These are phyloP conservation scores for Antrodiella citrinella DNA, from an alignment of 768 basidiomycete species.

Conservation along the genomic window DNA sequence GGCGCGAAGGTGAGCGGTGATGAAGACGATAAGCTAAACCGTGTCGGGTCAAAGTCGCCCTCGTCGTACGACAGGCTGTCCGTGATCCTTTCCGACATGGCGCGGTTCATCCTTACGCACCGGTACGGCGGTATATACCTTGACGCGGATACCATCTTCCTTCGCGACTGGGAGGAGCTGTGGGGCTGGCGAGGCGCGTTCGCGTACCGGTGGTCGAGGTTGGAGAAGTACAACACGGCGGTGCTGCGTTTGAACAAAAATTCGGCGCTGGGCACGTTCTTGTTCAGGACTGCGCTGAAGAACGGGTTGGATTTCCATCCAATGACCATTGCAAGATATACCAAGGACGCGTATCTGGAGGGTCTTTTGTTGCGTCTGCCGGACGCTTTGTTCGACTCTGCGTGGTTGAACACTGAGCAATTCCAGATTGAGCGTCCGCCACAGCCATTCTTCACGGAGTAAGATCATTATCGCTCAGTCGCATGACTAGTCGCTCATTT, in stretches of 20 bases:
- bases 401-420: constrained; percentile 91
- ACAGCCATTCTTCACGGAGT: constrained; percentile 91
- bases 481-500: constrained; percentile 3
- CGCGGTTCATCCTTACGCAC: constrained; percentile 93
- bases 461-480: constrained; percentile 15
- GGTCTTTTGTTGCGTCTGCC: constrained; percentile 80
- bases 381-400: constrained; percentile 93
- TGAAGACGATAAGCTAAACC: constrained; percentile 58
- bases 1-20: constrained; percentile 7
- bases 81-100: constrained; percentile 94
- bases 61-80: constrained; percentile 85
- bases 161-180: constrained; percentile 97
- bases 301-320: constrained; percentile 96
- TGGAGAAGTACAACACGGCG: constrained; percentile 93
- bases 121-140: constrained; percentile 95
- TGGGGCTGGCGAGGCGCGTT: constrained; percentile 98
- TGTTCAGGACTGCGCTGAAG: constrained; percentile 91
- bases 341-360: constrained; percentile 82
- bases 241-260: constrained; percentile 90
- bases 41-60: constrained; percentile 83
- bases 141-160: constrained; percentile 91
- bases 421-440: constrained; percentile 91
- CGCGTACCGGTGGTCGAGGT: constrained; percentile 91
- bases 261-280: constrained; percentile 85
- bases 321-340: constrained; percentile 88